These are phyloP conservation scores for Gliomastix tumulicola DNA, from an alignment of 2,329 filamentous ascomycete species.

Conservation along the genomic window DNA sequence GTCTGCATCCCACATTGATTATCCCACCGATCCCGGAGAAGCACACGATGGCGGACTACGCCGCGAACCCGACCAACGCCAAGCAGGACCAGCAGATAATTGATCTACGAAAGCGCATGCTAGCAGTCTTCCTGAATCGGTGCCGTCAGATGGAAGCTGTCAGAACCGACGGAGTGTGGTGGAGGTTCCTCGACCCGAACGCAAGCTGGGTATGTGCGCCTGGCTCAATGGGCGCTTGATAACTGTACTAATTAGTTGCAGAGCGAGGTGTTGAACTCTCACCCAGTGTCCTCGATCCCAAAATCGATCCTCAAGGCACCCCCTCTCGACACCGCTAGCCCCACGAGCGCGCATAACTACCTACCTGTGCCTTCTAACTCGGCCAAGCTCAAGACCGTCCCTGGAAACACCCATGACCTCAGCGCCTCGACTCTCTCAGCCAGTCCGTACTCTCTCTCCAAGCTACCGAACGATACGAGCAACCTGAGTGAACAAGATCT, in stretches of 20 bases:
- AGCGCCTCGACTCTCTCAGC: slow-evolving; percentile 27
- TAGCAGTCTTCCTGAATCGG: slow-evolving; percentile 89
- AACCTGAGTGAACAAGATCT: slow-evolving; percentile 81
- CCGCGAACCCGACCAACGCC: slow-evolving; percentile 93
- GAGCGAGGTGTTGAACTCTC: slow-evolving; percentile 92
- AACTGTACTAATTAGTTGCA: slow-evolving; percentile 26
- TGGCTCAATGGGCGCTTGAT: not conserved
- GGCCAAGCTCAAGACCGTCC: slow-evolving; percentile 69
- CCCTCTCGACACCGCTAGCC: slow-evolving; percentile 91
- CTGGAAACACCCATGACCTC: slow-evolving; percentile 24
- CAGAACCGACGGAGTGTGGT: slow-evolving; percentile 89
- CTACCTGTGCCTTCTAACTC: slow-evolving; percentile 80
- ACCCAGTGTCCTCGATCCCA: slow-evolving; percentile 83
- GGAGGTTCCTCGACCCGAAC: slow-evolving; percentile 95
- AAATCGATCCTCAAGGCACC: slow-evolving; percentile 93
- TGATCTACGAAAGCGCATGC: slow-evolving; percentile 92
- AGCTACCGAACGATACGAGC: slow-evolving; percentile 75
- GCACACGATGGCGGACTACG: slow-evolving; percentile 97
- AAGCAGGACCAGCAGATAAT: slow-evolving; percentile 98
- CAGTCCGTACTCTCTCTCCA: slow-evolving; percentile 57
- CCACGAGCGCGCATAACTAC: slow-evolving; percentile 76
- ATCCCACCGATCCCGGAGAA: slow-evolving; percentile 98
- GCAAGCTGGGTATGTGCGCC: slow-evolving; percentile 76
- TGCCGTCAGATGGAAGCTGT: slow-evolving; percentile 91
- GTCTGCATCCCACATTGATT: slow-evolving; percentile 89